Base-by-base conservation (phyloP, 345 rosid genomes). In the Toxicodendron radicans region DNA sequence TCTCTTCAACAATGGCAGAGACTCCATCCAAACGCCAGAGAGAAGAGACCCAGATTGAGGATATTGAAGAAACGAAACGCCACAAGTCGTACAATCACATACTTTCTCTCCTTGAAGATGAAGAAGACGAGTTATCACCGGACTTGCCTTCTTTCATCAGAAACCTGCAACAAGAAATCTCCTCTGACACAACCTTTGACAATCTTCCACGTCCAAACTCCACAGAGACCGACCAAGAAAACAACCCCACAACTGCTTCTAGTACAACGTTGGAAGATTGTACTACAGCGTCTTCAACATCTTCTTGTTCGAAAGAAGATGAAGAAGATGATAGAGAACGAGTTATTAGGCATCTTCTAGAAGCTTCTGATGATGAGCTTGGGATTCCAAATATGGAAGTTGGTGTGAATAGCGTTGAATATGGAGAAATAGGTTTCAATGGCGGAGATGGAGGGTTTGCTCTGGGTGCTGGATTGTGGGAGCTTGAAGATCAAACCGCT, bases 341-440 rank as follows among this genome's bases (percentile, higher is more conserved):
- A 7, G 94, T 91, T 12, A 94, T 94, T 56, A 86, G 88, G 64
- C 97, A 83, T 78, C 86, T 91, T 58, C 88, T 90, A 1, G 92
- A 94, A 85, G 98, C 97, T 1, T 89, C 97, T 0, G 98, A 90
- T 32, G 98, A 94, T 68, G 98, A 94, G 81, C 94, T 94, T 5
- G 98, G 98, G 64, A 88, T 94, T 21, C 97, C 95, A 16, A 85
- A 79, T 56, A 79, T 73, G 32, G 85, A 79, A 12, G 79, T 33
- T 14, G 75, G 35, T 7, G 84, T 24, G 7, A 53, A 7, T 41
- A 79, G 49, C 32, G 65, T 5, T 46, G 84, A 76, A 4, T 73
- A 45, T 5, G 82, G 66, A 11, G 82, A 20, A 67, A 56, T 76
- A 64, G 76, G 68, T 45, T 48, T 43, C 12, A 83, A 72, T 53